Conservation (phyloP, 2,329 filamentous ascomycete genomes). For the Acephala macrosclerotiorum region DNA sequence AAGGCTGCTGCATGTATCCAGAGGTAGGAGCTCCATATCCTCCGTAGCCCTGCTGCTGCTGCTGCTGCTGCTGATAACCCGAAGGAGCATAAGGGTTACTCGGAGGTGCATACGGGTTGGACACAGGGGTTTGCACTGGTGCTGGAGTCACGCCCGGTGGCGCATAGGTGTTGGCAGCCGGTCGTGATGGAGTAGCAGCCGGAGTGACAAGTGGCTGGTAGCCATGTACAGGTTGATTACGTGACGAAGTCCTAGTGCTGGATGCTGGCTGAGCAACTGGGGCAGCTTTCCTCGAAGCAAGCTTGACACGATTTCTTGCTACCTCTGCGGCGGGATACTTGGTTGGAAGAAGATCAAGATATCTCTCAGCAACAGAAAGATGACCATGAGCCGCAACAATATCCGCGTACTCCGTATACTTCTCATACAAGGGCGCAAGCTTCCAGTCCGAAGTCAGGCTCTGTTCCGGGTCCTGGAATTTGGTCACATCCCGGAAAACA, state of each 20-base stretch:
- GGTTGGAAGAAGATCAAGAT: slow-evolving; percentile 84
- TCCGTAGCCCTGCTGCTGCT: slow-evolving; percentile 41
- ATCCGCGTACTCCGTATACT: slow-evolving; percentile 97
- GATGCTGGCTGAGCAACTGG: slow-evolving; percentile 45
- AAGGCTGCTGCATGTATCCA: slow-evolving; percentile 44
- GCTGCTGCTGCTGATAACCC: slow-evolving; percentile 49
- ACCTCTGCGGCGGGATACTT: slow-evolving; percentile 88
- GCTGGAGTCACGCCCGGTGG: slow-evolving; percentile 48
- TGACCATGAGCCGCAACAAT: slow-evolving; percentile 92
- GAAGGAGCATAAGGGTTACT: slow-evolving; percentile 49
- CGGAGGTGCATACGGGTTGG: slow-evolving; percentile 58
- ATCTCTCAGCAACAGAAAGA: slow-evolving; percentile 85
- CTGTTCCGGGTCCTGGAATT: slow-evolving; percentile 84
- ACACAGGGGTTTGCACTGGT: slow-evolving; percentile 30
- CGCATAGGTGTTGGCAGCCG: slow-evolving; percentile 57
- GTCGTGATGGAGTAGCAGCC: slow-evolving; percentile 40
- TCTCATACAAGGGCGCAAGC: slow-evolving; percentile 85
- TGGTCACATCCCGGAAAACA: slow-evolving; percentile 91
- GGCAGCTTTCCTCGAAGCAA: slow-evolving; percentile 74
- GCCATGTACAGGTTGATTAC: slow-evolving; percentile 51
- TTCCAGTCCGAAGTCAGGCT: slow-evolving; percentile 83
- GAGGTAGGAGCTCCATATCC: slow-evolving; percentile 38
- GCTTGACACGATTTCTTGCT: slow-evolving; percentile 82
- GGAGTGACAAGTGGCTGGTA: slow-evolving; percentile 58
- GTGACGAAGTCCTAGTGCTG: slow-evolving; percentile 50